Conservation (phyloP, 176 grass and related monocot species). For the bread wheat (Triticum aestivum) region DNA sequence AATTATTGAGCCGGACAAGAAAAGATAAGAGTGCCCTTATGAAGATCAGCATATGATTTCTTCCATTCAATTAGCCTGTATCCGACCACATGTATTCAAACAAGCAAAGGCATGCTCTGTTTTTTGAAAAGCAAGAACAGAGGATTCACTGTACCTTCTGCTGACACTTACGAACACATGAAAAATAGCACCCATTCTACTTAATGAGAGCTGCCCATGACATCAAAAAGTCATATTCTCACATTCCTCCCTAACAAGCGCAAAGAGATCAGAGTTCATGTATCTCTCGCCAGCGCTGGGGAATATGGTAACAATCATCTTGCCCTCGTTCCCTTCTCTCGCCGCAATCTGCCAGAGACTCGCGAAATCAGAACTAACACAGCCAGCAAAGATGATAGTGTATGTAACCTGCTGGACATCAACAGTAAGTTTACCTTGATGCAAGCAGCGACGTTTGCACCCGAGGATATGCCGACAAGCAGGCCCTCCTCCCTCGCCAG, state of each 20-base stretch:
- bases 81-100: not conserved
- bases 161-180: not conserved
- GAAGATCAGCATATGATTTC: not conserved
- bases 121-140: not conserved
- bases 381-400: not conserved
- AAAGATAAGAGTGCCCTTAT: not conserved
- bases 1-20: not conserved
- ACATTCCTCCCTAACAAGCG: slow-evolving; percentile 56
- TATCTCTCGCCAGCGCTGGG: slow-evolving; percentile 70
- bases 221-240: slow-evolving; percentile 64
- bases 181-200: not conserved
- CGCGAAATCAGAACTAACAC: not conserved
- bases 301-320: slow-evolving; percentile 77
- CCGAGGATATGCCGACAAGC: slow-evolving; percentile 78
- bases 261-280: slow-evolving; percentile 61
- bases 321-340: slow-evolving; percentile 55
- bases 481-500: slow-evolving; percentile 64
- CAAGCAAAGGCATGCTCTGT: not conserved
- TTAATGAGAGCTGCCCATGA: not conserved
- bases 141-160: not conserved
- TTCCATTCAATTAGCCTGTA: not conserved
- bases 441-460: slow-evolving; percentile 62
- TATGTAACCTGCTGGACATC: not conserved
- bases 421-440: slow-evolving; percentile 36
- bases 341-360: slow-evolving; percentile 35